phyloP scores from a whole-genome alignment of 1,139 yeast genomes.

The Diutina siamensis region DNA sequence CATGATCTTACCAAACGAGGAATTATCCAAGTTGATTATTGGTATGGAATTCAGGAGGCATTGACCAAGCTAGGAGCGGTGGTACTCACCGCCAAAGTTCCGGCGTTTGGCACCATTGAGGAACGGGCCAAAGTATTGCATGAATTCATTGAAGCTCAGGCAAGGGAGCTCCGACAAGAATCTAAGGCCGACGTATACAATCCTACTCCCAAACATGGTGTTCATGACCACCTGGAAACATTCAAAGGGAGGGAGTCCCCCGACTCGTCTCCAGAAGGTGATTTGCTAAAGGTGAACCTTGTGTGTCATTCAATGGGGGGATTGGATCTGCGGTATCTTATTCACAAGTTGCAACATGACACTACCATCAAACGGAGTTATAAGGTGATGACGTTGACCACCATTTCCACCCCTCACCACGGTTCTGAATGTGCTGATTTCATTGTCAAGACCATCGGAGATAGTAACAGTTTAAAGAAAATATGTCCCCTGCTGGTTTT shows the following conservation, averaged over 20 bases:
- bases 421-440: constrained; percentile 82
- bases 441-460: constrained; percentile 24
- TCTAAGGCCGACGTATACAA: constrained; percentile 11
- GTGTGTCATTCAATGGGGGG: constrained; percentile 98
- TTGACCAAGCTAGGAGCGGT: constrained; percentile 51
- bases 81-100: constrained; percentile 66
- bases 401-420: constrained; percentile 79
- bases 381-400: constrained; percentile 60
- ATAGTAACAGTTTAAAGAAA: constrained; percentile 10
- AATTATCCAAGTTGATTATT: constrained; percentile 41
- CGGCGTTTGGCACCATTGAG: constrained; percentile 70
- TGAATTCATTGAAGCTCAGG: constrained; percentile 35
- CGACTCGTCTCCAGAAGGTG: constrained; percentile 14
- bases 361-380: constrained; percentile 21
- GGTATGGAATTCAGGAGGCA: constrained; percentile 67
- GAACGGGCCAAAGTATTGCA: constrained; percentile 55
- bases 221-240: not conserved
- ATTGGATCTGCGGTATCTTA: constrained; percentile 67
- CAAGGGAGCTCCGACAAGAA: constrained; percentile 20
- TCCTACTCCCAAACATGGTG: not conserved
- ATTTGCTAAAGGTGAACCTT: constrained; percentile 43
- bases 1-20: not conserved
- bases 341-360: constrained; percentile 36
- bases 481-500: constrained; percentile 36
- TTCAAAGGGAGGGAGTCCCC: constrained; percentile 3